Evolutionary conservation across 2,329 filamentous ascomycete genomes (phyloP), one percentile per base, ranked within the genome.

Genomic region (Colletotrichum cordylinicola): DNA sequence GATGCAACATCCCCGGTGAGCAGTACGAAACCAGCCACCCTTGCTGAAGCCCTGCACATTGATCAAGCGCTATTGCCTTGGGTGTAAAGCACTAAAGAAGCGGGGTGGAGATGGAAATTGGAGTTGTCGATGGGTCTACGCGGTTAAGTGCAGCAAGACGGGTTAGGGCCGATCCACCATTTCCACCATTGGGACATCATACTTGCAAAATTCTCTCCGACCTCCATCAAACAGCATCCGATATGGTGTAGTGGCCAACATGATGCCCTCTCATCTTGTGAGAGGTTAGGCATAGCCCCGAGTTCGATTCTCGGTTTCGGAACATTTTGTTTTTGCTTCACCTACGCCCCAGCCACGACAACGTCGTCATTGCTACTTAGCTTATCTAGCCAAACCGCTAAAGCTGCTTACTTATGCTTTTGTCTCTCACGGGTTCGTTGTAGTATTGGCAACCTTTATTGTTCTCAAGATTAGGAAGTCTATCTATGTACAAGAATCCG

Each of bases 171-270:
- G 43, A 13, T 52, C 43, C 43, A 52, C 43, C 43, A 8, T 21
- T 52, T 21, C 43, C 2, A 52, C 10, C 43, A 8, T 24, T 13
- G n/a, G n/a, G 3, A 7, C n/a, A 52, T 52, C n/a, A 52, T 52
- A 21, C 2, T 52, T 52, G 43, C 43, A 52, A 52, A 52, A 52
- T 52, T 21, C 0, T 13, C 10, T 6, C 8, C 10, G 1, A 1
- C 6, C 13, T 8, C 4, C n/a, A 52, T 13, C 43, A 13, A 52
- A 13, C 4, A 8, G 6, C 3, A 39, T 72, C 61, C 48, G 48
- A 55, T 61, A 43, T 37, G 70, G 33, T 61, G 55, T 72, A 67
- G 70, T 61, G 64, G 55, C 64, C 70, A 68, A 68, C 37, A 72
- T 61, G 70, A 52, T 52, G 43, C 43, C 43, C 43, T 52, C 43